Conservation (phyloP, 176 grass and related monocot species). For the Carex littledalei region DNA sequence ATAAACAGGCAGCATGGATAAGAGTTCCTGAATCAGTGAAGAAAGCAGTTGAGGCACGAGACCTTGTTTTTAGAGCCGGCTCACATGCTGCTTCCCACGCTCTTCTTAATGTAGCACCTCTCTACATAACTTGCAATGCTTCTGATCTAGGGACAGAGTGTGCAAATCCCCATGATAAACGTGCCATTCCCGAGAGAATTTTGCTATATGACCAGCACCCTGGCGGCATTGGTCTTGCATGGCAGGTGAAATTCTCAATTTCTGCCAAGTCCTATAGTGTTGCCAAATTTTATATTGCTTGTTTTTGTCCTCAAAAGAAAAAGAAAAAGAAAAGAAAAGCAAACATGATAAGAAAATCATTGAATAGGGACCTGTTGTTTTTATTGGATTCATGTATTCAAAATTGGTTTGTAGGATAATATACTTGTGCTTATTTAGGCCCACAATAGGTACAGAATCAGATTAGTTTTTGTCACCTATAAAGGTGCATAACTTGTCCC, state of each 20-base stretch:
- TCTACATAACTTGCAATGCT: constrained; percentile 77
- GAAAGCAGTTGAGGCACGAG: constrained; percentile 42
- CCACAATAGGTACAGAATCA: constrained; percentile 1
- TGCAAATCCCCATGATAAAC: constrained; percentile 67
- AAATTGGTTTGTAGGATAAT: not conserved
- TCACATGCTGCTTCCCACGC: constrained; percentile 84
- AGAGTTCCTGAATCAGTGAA: constrained; percentile 60
- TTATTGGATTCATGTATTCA: not conserved
- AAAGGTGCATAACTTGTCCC: constrained; percentile 6
- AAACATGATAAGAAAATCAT: not conserved
- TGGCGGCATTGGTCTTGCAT: constrained; percentile 62
- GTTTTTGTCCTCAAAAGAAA: not conserved
- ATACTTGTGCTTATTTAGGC: constrained; percentile 8
- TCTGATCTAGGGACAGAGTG: constrained; percentile 86
- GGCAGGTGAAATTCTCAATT: constrained; percentile 43
- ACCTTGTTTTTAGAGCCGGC: constrained; percentile 58
- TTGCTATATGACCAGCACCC: constrained; percentile 81
- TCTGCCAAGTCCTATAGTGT: not conserved
- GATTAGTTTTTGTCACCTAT: not conserved
- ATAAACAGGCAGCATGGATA: constrained; percentile 74
- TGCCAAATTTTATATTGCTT: not conserved
- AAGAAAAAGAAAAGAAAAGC: not conserved
- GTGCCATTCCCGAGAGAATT: constrained; percentile 57
- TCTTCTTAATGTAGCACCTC: constrained; percentile 68
- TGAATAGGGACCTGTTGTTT: not conserved